A percentile compares a stretch with the other conserved stretches of the same genome.
These are phyloP conservation scores for Penicillium sp. DNA, from an alignment of 2,329 filamentous ascomycete genomes.

Conservation along the genomic window DNA sequence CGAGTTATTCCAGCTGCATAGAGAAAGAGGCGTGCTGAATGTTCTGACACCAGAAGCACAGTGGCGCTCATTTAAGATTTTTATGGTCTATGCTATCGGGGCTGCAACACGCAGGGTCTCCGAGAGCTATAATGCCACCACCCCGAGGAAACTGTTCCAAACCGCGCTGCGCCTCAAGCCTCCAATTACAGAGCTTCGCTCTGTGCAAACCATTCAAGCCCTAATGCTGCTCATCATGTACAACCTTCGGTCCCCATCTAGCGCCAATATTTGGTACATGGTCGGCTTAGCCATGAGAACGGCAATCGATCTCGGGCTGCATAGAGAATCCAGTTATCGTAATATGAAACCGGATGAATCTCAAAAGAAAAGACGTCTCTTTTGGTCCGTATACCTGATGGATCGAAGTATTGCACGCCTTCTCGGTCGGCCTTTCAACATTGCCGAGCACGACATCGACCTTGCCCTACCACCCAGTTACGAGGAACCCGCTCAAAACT, in stretches of 20 bases:
- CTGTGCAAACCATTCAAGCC: constrained; percentile 19
- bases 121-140: constrained; percentile 10
- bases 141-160: constrained; percentile 9
- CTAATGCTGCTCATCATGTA: constrained; percentile 24
- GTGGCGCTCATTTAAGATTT: constrained; percentile 17
- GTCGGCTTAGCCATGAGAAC: constrained; percentile 25
- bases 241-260: constrained; percentile 20
- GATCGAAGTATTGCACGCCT: constrained; percentile 29
- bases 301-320: constrained; percentile 24
- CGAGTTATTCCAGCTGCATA: constrained; percentile 12
- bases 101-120: constrained; percentile 16
- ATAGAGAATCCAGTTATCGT: constrained; percentile 18
- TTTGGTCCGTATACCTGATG: constrained; percentile 33
- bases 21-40: background rate
- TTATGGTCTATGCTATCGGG: constrained; percentile 22
- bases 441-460: constrained; percentile 33
- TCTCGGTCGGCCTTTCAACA: constrained; percentile 31
- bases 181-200: constrained; percentile 5
- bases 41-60: constrained; percentile 1
- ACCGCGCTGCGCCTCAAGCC: constrained; percentile 13
- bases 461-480: constrained; percentile 21
- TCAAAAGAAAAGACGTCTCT: constrained; percentile 21
- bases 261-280: constrained; percentile 24
- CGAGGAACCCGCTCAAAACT: constrained; percentile 5
- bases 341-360: constrained; percentile 12